Percentiles rank a stretch among this genome's conserved stretches.
Evolutionary conservation across 1,284 basidiomycete species (phyloP).

Genomic region (Entoloma clypeatum): DNA sequence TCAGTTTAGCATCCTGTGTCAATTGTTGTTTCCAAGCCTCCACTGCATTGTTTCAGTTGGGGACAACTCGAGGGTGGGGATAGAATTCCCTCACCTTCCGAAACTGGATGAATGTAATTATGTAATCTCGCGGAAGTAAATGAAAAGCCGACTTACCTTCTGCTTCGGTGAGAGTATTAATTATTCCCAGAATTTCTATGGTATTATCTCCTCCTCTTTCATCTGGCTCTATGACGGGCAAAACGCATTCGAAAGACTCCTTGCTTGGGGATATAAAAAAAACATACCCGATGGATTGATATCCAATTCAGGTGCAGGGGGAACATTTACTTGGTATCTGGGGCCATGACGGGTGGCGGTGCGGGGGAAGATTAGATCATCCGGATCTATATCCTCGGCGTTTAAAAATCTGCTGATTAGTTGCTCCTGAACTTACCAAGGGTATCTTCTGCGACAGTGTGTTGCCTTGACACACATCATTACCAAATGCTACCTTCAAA

Average conservation of each 20-base stretch:
- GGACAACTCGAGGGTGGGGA: not conserved
- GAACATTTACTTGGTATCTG: constrained; percentile 77
- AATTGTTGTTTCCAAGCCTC: constrained; percentile 56
- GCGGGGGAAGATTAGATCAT: constrained; percentile 93
- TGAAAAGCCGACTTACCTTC: constrained; percentile 47
- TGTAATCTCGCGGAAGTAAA: constrained; percentile 18
- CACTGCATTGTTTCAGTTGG: constrained; percentile 39
- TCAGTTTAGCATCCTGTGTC: constrained; percentile 45
- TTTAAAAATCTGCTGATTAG: constrained; percentile 15
- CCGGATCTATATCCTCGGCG: constrained; percentile 62
- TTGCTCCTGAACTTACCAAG: constrained; percentile 49
- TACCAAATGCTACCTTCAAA: constrained; percentile 13
- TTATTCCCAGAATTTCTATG: constrained; percentile 63
- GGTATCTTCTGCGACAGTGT: constrained; percentile 91
- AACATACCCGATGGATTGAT: constrained; percentile 38
- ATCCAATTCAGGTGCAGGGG: constrained; percentile 46
- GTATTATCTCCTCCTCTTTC: constrained; percentile 76
- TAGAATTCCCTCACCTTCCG: constrained; percentile 39
- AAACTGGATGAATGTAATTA: constrained; percentile 36
- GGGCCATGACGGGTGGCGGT: constrained; percentile 84
- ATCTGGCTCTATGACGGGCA: constrained; percentile 39
- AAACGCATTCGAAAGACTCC: not conserved
- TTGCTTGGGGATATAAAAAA: constrained; percentile 1
- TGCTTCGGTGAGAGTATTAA: constrained; percentile 57
- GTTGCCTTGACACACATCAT: constrained; percentile 50